Conservation (phyloP, 495 filamentous ascomycete genomes). For the Alectoria sarmentosa region DNA sequence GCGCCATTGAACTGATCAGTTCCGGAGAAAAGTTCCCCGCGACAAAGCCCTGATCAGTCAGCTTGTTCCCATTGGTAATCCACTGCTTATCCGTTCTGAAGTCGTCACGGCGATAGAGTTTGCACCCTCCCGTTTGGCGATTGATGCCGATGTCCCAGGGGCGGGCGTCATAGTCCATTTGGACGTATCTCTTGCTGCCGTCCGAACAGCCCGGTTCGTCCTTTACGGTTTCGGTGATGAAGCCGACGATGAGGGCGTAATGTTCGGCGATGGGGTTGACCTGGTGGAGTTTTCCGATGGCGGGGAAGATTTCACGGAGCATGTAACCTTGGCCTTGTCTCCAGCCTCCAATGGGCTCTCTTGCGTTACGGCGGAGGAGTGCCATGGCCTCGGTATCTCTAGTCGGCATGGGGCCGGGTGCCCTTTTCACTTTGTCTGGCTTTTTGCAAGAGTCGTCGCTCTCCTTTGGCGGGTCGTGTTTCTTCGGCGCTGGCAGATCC, state of each 20-base stretch:
- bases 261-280: not conserved
- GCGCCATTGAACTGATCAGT: not conserved
- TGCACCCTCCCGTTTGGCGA: too few species aligned
- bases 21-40: not conserved
- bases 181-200: too few species aligned
- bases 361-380: not conserved
- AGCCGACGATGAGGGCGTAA: not conserved
- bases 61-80: too few species aligned
- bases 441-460: not conserved
- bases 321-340: too few species aligned
- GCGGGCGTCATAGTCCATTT: too few species aligned
- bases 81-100: too few species aligned
- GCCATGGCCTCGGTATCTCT: too few species aligned
- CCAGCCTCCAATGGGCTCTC: not conserved
- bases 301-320: not conserved
- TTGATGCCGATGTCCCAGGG: too few species aligned
- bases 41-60: too few species aligned
- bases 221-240: not conserved
- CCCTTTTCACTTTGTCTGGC: not conserved
- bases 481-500: constrained; percentile 1
- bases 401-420: not conserved
- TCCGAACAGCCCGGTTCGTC: not conserved
- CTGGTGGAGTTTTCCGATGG: too few species aligned
- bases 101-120: too few species aligned
- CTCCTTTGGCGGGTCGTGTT: not conserved